Conservation (phyloP, 768 basidiomycete genomes). For the Candolleomyces eurysporus region DNA sequence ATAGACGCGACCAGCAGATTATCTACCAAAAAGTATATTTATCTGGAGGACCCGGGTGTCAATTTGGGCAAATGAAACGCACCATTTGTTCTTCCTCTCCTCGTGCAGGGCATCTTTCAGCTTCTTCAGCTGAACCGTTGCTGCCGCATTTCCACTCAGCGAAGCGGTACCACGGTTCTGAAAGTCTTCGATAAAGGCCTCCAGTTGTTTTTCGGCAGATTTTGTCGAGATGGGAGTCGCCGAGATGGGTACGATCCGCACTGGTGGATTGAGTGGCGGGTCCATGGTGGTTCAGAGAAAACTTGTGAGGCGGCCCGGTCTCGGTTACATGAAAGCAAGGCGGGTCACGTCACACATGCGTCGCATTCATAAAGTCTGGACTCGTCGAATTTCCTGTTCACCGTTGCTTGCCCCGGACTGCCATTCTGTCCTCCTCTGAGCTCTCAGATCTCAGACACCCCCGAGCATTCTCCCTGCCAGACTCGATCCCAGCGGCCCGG, state of each 20-base stretch:
- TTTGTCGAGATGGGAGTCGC: slow-evolving; percentile 37
- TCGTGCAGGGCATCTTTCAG: slow-evolving; percentile 51
- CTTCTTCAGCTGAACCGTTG: slow-evolving; percentile 60
- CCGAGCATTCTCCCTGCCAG: too few species aligned
- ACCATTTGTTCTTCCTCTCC: slow-evolving; percentile 36
- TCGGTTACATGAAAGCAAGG: not conserved
- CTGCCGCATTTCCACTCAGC: slow-evolving; percentile 52
- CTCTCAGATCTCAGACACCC: not conserved
- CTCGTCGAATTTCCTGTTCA: too few species aligned
- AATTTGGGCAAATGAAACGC: not conserved
- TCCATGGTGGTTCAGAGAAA: slow-evolving; percentile 38
- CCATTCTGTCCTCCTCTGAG: too few species aligned
- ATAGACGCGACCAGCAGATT: too few species aligned
- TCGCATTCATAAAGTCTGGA: too few species aligned
- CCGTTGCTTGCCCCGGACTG: too few species aligned
- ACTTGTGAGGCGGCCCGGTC: not conserved
- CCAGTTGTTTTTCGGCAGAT: slow-evolving; percentile 37
- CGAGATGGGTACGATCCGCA: slow-evolving; percentile 41
- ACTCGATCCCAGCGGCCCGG: not conserved
- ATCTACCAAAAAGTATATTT: not conserved
- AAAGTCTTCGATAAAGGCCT: slow-evolving; percentile 49
- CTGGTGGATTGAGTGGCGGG: slow-evolving; percentile 43
- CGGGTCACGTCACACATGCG: not conserved
- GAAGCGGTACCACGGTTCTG: slow-evolving; percentile 43
- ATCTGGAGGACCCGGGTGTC: not conserved